These are phyloP conservation scores for Mesembryanthemum crystallinum DNA, from an alignment of 148 eudicot species.

Conservation along the genomic window DNA sequence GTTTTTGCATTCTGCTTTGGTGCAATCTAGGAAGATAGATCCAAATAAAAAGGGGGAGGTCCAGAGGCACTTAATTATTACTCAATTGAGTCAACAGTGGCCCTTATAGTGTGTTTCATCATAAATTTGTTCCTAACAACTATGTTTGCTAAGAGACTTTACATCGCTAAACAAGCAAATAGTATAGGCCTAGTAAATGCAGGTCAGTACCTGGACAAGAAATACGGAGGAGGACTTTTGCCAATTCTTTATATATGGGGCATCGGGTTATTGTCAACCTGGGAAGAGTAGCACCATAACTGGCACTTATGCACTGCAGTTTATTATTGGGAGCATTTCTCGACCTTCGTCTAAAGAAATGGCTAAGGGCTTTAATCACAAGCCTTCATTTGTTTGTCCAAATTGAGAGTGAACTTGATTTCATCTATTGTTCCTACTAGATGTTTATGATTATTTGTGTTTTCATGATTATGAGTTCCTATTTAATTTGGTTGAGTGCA, in stretches of 20 bases:
- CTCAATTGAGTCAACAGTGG: constrained; percentile 67
- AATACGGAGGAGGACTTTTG: constrained; percentile 69
- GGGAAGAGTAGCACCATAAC: constrained; percentile 93
- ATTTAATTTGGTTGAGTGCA: too few relatives aligned
- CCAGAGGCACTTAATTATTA: constrained; percentile 84
- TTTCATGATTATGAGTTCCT: too few relatives aligned
- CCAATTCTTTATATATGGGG: constrained; percentile 91
- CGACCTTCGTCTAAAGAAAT: constrained; percentile 65
- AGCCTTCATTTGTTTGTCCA: too few relatives aligned
- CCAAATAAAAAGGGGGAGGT: constrained; percentile 58
- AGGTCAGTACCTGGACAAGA: constrained; percentile 67
- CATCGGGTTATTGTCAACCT: constrained; percentile 88
- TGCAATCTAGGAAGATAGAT: constrained; percentile 76
- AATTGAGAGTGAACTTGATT: too few relatives aligned
- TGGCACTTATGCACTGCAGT: constrained; percentile 89
- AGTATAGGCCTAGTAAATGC: constrained; percentile 76
- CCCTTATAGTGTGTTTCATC: constrained; percentile 59
- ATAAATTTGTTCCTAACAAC: constrained; percentile 80
- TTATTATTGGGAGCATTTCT: constrained; percentile 91
- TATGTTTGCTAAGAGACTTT: constrained; percentile 85
- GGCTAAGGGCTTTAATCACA: constrained; percentile 75
- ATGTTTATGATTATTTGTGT: too few relatives aligned
- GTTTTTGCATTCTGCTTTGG: constrained; percentile 83
- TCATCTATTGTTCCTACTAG: too few relatives aligned
- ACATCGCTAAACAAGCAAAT: constrained; percentile 56